These are phyloP conservation scores for Bretschneidera sinensis DNA, from an alignment of 345 rosid species.

Conservation along the genomic window DNA sequence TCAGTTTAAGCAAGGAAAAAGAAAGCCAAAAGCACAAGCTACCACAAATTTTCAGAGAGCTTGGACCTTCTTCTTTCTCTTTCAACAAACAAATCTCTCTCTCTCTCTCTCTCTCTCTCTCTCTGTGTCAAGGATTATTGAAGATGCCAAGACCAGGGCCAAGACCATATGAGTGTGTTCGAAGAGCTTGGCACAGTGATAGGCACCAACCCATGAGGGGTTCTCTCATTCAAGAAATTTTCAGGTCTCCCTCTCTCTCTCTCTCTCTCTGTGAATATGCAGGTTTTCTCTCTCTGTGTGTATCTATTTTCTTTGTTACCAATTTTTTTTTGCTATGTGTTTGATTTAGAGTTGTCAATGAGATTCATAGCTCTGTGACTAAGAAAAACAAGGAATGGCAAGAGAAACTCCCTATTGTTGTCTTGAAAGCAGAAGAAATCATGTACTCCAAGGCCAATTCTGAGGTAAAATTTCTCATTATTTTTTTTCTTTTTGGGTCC, in stretches of 20 bases:
- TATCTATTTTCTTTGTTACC: background rate
- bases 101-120: too few relatives aligned
- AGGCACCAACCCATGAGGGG: constrained; percentile 78
- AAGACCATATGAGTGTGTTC: constrained; percentile 68
- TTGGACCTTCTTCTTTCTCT: background rate
- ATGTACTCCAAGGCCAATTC: constrained; percentile 77
- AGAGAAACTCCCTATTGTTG: constrained; percentile 69
- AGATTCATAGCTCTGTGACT: constrained; percentile 45
- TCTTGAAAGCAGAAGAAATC: constrained; percentile 65
- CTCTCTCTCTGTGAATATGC: background rate
- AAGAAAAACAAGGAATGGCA: constrained; percentile 80
- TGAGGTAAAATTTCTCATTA: constrained; percentile 39
- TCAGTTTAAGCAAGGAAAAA: background rate
- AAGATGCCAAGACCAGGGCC: constrained; percentile 77
- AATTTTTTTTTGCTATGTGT: background rate
- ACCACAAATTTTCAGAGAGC: background rate
- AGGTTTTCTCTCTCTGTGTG: background rate
- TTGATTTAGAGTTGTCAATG: constrained; percentile 46
- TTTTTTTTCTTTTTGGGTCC: background rate
- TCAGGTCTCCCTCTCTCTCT: constrained; percentile 35
- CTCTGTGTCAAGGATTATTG: background rate
- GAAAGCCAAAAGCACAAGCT: background rate
- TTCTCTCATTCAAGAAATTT: constrained; percentile 63
- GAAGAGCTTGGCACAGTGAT: constrained; percentile 78
- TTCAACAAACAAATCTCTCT: too few relatives aligned